phyloP scores from a whole-genome alignment of 2,329 filamentous ascomycete species.

The Cadophora gregata region DNA sequence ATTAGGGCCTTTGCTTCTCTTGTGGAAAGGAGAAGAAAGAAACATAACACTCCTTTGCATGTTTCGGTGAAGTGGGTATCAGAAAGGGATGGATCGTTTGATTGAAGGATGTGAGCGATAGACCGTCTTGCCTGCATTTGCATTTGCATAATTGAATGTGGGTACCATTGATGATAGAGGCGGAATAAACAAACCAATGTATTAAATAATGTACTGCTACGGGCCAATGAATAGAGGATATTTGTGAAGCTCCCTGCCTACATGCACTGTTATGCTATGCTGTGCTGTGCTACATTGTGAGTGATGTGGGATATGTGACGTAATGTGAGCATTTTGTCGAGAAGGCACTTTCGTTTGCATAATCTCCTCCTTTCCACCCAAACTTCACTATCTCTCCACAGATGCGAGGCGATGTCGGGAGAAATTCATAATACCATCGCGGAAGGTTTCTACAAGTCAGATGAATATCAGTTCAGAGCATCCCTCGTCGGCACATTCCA shows the following conservation, averaged over 20 bases:
- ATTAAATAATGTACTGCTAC: not conserved
- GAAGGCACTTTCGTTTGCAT: not conserved
- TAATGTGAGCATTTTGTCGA: not conserved
- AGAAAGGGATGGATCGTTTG: not conserved
- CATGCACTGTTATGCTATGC: not conserved
- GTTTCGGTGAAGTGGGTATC: not conserved
- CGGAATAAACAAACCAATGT: not conserved
- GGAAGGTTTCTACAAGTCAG: not conserved
- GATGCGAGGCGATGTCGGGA: not conserved
- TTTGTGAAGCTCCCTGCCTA: not conserved
- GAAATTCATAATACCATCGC: not conserved
- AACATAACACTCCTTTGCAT: not conserved
- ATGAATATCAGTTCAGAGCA: not conserved
- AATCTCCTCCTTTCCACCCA: not conserved
- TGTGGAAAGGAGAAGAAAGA: not conserved
- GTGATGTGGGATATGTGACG: not conserved
- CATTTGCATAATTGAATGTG: not conserved
- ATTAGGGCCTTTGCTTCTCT: not conserved
- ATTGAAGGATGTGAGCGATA: not conserved
- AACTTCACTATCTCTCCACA: not conserved
- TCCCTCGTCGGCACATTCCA: not conserved
- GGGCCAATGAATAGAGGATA: not conserved
- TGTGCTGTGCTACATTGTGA: too few relatives aligned
- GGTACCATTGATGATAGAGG: not conserved
- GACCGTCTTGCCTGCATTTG: constrained; percentile 14